Percentiles rank a stretch among this genome's conserved stretches.
Conservation (phyloP, 805 yeast genomes). For the Pichia gijzeniarum region DNA sequence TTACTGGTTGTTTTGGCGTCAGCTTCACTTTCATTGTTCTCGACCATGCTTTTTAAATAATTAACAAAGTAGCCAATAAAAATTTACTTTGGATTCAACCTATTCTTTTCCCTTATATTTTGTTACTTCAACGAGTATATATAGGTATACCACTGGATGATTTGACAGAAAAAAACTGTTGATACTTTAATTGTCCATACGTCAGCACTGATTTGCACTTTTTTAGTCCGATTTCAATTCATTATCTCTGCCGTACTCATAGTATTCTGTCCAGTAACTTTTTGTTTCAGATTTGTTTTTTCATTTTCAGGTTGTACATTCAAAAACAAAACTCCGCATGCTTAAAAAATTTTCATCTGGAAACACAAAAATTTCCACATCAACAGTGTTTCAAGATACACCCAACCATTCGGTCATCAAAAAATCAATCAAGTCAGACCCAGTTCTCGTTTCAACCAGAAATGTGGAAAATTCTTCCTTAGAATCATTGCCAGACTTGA, state of each 20-base stretch:
- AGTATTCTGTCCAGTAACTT: not conserved
- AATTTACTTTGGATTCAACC: not conserved
- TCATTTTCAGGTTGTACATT: not conserved
- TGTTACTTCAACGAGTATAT: not conserved
- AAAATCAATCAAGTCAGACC: not conserved
- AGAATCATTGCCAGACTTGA: not conserved
- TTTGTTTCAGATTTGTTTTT: no score
- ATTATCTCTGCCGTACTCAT: not conserved
- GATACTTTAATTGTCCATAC: not conserved
- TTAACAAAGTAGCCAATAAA: not conserved
- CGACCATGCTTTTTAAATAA: not conserved
- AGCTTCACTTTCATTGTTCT: not conserved
- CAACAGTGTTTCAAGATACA: not conserved
- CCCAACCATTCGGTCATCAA: not conserved
- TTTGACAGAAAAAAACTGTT: not conserved
- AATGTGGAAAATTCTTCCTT: not conserved
- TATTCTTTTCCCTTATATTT: not conserved
- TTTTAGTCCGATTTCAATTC: not conserved
- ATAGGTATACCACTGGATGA: not conserved
- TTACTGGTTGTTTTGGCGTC: not conserved
- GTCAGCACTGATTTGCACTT: not conserved
- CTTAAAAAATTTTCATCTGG: not conserved
- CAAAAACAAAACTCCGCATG: not conserved
- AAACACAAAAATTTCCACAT: not conserved
- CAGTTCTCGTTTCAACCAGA: not conserved